Conservation (phyloP, 2,329 filamentous ascomycete genomes). For the Monascus ruber region DNA sequence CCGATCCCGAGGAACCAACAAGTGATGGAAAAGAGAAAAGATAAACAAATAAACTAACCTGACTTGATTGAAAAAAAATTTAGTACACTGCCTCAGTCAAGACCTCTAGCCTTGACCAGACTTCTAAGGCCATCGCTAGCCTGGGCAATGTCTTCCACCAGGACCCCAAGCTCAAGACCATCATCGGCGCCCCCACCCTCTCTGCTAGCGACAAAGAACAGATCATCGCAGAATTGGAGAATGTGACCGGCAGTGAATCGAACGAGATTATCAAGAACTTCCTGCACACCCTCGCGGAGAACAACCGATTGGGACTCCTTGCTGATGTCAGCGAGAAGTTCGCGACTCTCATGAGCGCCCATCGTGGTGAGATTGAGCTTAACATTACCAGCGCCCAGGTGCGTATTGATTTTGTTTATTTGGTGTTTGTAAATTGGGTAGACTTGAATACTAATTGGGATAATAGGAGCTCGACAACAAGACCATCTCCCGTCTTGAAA, state of each 20-base stretch:
- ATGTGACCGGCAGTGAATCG: slow-evolving; percentile 59
- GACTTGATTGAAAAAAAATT: background rate
- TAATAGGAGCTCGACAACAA: slow-evolving; percentile 70
- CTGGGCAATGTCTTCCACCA: slow-evolving; percentile 64
- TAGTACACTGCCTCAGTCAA: slow-evolving; percentile 96
- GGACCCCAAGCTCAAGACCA: slow-evolving; percentile 66
- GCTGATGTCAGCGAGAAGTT: slow-evolving; percentile 82
- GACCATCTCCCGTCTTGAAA: slow-evolving; percentile 76
- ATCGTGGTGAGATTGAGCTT: slow-evolving; percentile 88
- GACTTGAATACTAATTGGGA: background rate
- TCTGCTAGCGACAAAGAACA: slow-evolving; percentile 66
- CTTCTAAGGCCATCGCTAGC: slow-evolving; percentile 64
- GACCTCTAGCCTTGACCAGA: slow-evolving; percentile 70
- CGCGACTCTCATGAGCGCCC: slow-evolving; percentile 70
- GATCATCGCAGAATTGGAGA: slow-evolving; percentile 79
- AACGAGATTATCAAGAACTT: slow-evolving; percentile 86
- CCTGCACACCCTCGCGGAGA: slow-evolving; percentile 77
- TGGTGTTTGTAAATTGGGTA: background rate
- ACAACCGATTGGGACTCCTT: slow-evolving; percentile 84
- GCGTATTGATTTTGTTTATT: slow-evolving; percentile 22
- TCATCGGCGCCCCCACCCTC: slow-evolving; percentile 75
- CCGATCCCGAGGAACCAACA: slow-evolving; percentile 1
- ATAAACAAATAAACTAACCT: slow-evolving; percentile 5
- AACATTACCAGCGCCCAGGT: slow-evolving; percentile 82
- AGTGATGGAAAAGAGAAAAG: slow-evolving; percentile 4